Evolutionary conservation across 2,329 filamentous ascomycete species (phyloP).

Genomic region (Aureobasidium sp.): DNA sequence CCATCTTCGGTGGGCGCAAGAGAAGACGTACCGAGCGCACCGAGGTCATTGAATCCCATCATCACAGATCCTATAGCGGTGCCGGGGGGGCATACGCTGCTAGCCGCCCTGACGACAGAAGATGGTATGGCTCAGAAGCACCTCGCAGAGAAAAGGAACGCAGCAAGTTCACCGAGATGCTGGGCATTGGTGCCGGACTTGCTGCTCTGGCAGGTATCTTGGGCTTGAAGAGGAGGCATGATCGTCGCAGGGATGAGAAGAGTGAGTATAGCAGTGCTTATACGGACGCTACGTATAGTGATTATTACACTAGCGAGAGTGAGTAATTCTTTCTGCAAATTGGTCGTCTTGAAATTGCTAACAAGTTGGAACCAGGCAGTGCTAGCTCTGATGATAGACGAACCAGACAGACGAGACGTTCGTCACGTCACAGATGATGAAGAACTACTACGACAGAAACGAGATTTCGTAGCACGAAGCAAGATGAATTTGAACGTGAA

Average conservation of each 20-base stretch:
- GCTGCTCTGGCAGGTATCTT: conserved; percentile 39
- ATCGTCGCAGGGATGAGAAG: conserved; percentile 36
- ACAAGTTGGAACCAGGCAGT: conserved; percentile 30
- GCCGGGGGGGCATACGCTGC: conserved; percentile 37
- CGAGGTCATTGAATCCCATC: conserved; percentile 54
- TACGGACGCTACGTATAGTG: conserved; percentile 36
- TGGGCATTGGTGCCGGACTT: conserved; percentile 37
- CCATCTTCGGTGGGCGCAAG: conserved; percentile 50
- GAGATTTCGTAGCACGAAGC: not conserved
- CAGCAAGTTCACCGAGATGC: conserved; percentile 28
- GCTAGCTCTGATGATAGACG: conserved; percentile 40
- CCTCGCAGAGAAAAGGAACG: conserved; percentile 31
- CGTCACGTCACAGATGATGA: conserved; percentile 13
- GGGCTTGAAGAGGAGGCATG: conserved; percentile 39
- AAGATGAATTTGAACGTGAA: not conserved
- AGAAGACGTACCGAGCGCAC: conserved; percentile 44
- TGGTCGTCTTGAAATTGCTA: not conserved
- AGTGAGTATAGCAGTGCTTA: conserved; percentile 32
- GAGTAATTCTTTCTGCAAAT: conserved; percentile 25
- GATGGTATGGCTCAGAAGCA: conserved; percentile 40
- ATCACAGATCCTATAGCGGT: conserved; percentile 53
- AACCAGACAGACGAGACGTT: conserved; percentile 32
- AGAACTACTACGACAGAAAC: conserved; percentile 18
- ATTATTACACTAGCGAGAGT: conserved; percentile 43
- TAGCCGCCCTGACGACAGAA: conserved; percentile 30